phyloP scores from a whole-genome alignment of 2,329 filamentous ascomycete species.

The Aspergillus sclerotialis region DNA sequence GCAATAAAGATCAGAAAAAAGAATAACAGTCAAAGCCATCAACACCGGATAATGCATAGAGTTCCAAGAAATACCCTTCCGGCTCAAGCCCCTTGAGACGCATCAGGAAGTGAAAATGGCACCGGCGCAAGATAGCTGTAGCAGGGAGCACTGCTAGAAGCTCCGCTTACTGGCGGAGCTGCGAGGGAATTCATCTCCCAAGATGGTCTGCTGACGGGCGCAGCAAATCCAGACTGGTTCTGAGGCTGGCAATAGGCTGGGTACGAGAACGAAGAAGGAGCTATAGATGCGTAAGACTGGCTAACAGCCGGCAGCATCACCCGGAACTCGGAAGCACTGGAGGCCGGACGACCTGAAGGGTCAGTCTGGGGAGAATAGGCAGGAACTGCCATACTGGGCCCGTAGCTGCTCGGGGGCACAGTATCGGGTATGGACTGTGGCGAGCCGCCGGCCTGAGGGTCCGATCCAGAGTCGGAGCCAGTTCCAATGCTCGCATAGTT shows the following conservation, averaged over 20 bases:
- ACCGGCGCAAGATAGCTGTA: slow-evolving; percentile 28
- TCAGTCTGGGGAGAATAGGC: slow-evolving; percentile 39
- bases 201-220: slow-evolving; percentile 24
- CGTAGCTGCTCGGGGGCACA: slow-evolving; percentile 38
- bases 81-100: slow-evolving; percentile 17
- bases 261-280: slow-evolving; percentile 24
- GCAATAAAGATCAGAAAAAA: slow-evolving; percentile 4
- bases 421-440: slow-evolving; percentile 44
- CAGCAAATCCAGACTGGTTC: slow-evolving; percentile 19
- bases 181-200: slow-evolving; percentile 34
- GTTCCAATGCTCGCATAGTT: slow-evolving; percentile 35
- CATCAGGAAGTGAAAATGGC: slow-evolving; percentile 25
- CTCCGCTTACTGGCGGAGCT: slow-evolving; percentile 18
- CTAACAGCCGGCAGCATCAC: slow-evolving; percentile 23
- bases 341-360: slow-evolving; percentile 16
- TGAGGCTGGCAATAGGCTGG: slow-evolving; percentile 25
- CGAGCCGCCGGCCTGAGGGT: slow-evolving; percentile 41
- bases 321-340: slow-evolving; percentile 34
- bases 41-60: slow-evolving; percentile 9
- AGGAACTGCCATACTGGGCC: slow-evolving; percentile 34
- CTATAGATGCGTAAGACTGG: slow-evolving; percentile 25
- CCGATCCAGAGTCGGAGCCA: slow-evolving; percentile 42
- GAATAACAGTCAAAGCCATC: slow-evolving; percentile 6
- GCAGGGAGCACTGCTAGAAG: slow-evolving; percentile 17
- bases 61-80: neutral